These are phyloP conservation scores for Gastrolobium villosum DNA, from an alignment of 306 rosid species.

Conservation along the genomic window DNA sequence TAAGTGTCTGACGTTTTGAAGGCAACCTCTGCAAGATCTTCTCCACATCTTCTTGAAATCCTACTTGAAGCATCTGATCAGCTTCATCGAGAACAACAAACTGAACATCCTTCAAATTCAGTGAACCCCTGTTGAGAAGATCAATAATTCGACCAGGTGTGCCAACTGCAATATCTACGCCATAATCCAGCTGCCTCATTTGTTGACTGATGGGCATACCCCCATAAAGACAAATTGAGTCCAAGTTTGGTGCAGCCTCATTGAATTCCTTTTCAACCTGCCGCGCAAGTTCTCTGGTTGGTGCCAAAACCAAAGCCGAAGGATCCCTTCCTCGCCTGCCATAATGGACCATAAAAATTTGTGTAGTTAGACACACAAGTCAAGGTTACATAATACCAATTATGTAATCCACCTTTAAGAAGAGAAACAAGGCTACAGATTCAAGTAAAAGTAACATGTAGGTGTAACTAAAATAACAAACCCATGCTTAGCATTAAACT, in stretches of 20 bases:
- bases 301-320: constrained; percentile 93
- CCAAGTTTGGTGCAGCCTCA: constrained; percentile 89
- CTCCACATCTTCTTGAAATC: constrained; percentile 97
- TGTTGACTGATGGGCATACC: constrained; percentile 87
- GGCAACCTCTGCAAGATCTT: constrained; percentile 86
- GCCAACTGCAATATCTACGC: constrained; percentile 95
- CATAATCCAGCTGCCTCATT: constrained; percentile 90
- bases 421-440: neutral
- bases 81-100: constrained; percentile 96
- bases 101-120: constrained; percentile 84
- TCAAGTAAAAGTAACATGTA: neutral
- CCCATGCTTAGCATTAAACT: constrained; percentile 86
- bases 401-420: constrained; percentile 22
- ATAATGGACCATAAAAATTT: constrained; percentile 33
- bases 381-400: constrained; percentile 1
- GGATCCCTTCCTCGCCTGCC: constrained; percentile 86
- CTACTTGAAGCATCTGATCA: constrained; percentile 99
- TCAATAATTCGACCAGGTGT: constrained; percentile 98
- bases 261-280: constrained; percentile 92
- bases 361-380: neutral
- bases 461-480: constrained; percentile 31
- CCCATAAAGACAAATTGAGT: constrained; percentile 92
- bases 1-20: constrained; percentile 80
- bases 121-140: constrained; percentile 87
- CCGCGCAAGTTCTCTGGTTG: constrained; percentile 89